Evolutionary conservation across 352 stramenopile genomes (phyloP), one percentile per base, ranked within the genome.

Genomic region (Globisporangium carolinianum): DNA sequence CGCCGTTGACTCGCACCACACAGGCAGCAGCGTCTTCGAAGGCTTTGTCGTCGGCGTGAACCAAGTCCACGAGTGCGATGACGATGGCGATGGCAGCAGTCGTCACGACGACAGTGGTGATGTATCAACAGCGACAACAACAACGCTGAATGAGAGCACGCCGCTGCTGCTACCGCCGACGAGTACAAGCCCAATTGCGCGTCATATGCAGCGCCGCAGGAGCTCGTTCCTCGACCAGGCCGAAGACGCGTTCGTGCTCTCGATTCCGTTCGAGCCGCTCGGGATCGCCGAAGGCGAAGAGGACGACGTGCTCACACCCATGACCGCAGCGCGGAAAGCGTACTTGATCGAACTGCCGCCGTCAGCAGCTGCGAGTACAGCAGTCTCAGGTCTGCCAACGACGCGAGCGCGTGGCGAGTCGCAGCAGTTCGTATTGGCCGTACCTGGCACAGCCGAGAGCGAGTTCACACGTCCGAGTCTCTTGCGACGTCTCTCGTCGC

Each of bases 261-360:
- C 77, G n/a, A 86, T 91, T 38, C 82, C 82, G 1, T 74, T 89
- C 71, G 51, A 86, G 73, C 2, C 80, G 75, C 48, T 71, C n/a
- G 42, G 56, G 11, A 70, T 65, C 6, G 53, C 63, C 3, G 58
- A 62, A 35, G 51, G 59, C 7, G 63, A 64, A 6, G 59, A 61
- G 52, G 47, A 46, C 2, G 62, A 55, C 10, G 50, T 72, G 24
- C 41, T 65, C 15, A 72, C 75, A 36, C 51, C 51, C 37, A 55
- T 55, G 51, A 55, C 51, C 4, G 36, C 51, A 18, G 51, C 51
- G 4, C 45, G 46, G 51, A 55, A 86, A 18, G 82, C 77, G n/a
- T 91, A 89, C 54, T 49, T 91, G 64, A 89, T 91, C 51, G 82
- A 91, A 58, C 88, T 91, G 76, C 73, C 77, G 18, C 72, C 67